Evolutionary conservation across 306 rosid species (phyloP).

Genomic region (Dicorynia guianensis): DNA sequence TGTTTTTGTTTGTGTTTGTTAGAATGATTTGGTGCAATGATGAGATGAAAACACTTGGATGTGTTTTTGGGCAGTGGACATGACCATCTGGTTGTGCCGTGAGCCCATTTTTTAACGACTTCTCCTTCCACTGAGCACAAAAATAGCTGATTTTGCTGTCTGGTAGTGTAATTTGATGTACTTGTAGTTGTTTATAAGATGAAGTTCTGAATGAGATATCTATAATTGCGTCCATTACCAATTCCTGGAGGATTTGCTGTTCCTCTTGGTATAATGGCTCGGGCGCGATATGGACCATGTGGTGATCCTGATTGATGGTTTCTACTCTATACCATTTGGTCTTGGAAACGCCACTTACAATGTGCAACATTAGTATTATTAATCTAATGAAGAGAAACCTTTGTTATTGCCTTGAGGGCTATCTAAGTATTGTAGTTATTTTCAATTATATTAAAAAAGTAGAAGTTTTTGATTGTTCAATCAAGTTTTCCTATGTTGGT

Average conservation of each 20-base stretch:
- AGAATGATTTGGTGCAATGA: slow-evolving; percentile 57
- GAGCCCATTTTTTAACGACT: slow-evolving; percentile 80
- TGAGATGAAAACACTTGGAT: slow-evolving; percentile 69
- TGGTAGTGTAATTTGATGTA: no score
- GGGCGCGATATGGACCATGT: slow-evolving; percentile 70
- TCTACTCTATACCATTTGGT: slow-evolving; percentile 57
- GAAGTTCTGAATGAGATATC: no score
- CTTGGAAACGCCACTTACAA: slow-evolving; percentile 93
- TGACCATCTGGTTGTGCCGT: slow-evolving; percentile 64
- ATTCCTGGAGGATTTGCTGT: slow-evolving; percentile 68
- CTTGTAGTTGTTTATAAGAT: not conserved
- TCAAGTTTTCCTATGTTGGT: no score
- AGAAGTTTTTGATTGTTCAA: no score
- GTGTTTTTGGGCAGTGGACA: slow-evolving; percentile 92
- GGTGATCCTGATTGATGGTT: slow-evolving; percentile 91
- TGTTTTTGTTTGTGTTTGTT: not conserved
- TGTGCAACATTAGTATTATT: not conserved
- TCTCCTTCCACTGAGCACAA: slow-evolving; percentile 99
- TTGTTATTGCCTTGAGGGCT: no score
- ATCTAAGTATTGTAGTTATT: no score
- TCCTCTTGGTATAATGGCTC: slow-evolving; percentile 83
- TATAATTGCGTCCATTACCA: slow-evolving; percentile 74
- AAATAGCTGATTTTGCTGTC: not conserved
- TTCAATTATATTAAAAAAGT: no score
- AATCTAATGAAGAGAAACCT: not conserved